phyloP scores from a whole-genome alignment of 352 stramenopile genomes.

The Pythium phragmitis region DNA sequence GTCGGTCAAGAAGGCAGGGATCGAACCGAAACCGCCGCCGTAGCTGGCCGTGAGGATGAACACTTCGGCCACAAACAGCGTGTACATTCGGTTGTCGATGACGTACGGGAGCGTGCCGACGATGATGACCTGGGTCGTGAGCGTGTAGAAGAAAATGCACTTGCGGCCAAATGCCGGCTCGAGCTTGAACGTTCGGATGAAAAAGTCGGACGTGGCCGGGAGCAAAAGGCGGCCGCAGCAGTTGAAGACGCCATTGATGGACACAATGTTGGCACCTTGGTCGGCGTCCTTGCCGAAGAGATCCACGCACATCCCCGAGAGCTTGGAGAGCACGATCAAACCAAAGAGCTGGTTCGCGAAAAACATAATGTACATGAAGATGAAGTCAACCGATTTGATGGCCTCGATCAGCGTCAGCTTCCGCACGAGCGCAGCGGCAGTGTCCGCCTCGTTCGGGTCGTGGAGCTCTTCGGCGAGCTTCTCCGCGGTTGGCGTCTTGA shows the following conservation, averaged over 20 bases:
- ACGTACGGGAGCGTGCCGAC: conserved; percentile 59
- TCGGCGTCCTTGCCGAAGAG: conserved; percentile 42
- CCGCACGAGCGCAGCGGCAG: conserved; percentile 31
- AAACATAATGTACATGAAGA: conserved; percentile 48
- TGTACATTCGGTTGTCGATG: conserved; percentile 58
- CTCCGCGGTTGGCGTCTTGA: conserved; percentile 33
- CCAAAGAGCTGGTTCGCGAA: conserved; percentile 41
- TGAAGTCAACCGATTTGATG: conserved; percentile 36
- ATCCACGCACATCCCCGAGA: conserved; percentile 48
- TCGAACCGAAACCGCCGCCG: conserved; percentile 70
- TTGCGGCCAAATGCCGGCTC: conserved; percentile 48
- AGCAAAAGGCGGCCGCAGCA: conserved; percentile 45
- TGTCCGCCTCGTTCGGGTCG: conserved; percentile 17
- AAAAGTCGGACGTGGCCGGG: conserved; percentile 41
- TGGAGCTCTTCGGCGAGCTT: conserved; percentile 30
- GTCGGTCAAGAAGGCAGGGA: conserved; percentile 72
- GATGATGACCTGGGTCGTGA: conserved; percentile 60
- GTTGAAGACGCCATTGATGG: conserved; percentile 57
- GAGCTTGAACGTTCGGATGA: conserved; percentile 41
- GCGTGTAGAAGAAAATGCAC: conserved; percentile 59
- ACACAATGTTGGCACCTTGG: conserved; percentile 40
- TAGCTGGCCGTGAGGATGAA: conserved; percentile 76
- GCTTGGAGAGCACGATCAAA: conserved; percentile 41
- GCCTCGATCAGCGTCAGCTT: conserved; percentile 42
- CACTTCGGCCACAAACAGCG: conserved; percentile 48